Base-by-base conservation (phyloP, 306 rosid genomes). In the Prunus fruticosa region DNA sequence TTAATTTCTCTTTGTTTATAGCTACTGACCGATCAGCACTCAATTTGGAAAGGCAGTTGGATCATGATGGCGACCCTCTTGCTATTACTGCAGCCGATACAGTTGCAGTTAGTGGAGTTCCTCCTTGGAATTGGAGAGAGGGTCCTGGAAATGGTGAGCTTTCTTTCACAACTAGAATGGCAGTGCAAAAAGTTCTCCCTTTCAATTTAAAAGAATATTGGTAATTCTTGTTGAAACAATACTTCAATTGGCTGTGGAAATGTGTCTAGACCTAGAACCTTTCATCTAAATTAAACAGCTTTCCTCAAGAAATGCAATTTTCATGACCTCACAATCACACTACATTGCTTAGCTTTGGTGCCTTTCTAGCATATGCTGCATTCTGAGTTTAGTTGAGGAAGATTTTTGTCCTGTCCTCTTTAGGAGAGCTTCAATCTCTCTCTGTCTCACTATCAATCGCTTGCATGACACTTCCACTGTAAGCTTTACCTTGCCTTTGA, bases 61-160 rank as follows among this genome's bases (percentile, higher is more conserved):
- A 87, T 81, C 93, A 91, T 82, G 97, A 89, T 28, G 93, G 93
- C 53, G 93, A 87, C 76, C 97, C 97, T 73, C 92, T 91, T 51
- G 92, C 97, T 75, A 91, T 91, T 74, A 82, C 97, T 10, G 27
- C 92, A 30, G 93, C 91, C 58, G 92, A 89, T 30, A 91, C 90
- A 46, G 93, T 87, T 81, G 93, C 88, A 74, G 97, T 88, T 47
- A 80, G 81, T 68, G 93, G 90, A 71, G 97, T 91, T 77, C 96
- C 93, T 64, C 93, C 92, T 56, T 91, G 97, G 97, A 91, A 89
- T 78, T 91, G 93, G 97, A 91, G 97, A 81, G 97, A 91, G 70
- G 81, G 93, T 68, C 86, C 93, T 30, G 93, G 85, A 80, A 91
- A 87, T 76, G 97, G 93, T 91, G 78, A 87, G 80, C 41, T 72